A percentile compares a stretch with the other conserved stretches of the same genome.
These are phyloP conservation scores for Oryza coarctata DNA, from an alignment of 176 grass and related monocot species.

Conservation along the genomic window DNA sequence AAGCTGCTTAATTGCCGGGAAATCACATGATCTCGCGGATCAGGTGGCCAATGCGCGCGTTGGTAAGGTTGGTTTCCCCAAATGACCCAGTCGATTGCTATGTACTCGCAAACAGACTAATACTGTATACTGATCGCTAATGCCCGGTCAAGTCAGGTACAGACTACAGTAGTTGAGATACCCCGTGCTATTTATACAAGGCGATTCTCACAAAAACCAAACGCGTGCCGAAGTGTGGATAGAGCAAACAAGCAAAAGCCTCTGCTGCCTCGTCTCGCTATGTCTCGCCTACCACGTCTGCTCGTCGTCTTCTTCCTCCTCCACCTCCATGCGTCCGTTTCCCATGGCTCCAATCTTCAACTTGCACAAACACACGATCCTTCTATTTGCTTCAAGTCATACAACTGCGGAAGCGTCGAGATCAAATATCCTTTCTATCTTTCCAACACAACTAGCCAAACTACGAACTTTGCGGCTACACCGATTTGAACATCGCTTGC, in stretches of 20 bases:
- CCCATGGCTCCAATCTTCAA: background rate
- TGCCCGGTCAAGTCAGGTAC: too few species aligned
- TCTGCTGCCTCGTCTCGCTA: background rate
- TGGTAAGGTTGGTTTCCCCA: too few species aligned
- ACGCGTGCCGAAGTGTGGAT: too few species aligned
- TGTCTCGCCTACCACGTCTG: background rate
- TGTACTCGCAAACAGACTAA: too few species aligned
- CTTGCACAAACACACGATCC: background rate
- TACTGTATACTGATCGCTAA: too few species aligned
- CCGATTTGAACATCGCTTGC: constrained; percentile 35
- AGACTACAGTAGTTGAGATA: too few species aligned
- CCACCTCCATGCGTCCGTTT: background rate
- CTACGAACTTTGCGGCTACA: constrained; percentile 39
- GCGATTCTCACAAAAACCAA: too few species aligned
- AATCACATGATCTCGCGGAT: too few species aligned
- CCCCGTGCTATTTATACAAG: too few species aligned
- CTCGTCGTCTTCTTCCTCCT: background rate
- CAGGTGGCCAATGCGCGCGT: too few species aligned
- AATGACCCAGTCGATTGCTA: too few species aligned
- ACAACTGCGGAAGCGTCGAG: background rate
- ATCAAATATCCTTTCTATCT: constrained; percentile 26
- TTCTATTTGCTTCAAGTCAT: background rate
- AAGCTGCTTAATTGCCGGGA: too few species aligned
- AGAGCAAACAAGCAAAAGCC: background rate
- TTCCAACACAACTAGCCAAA: fast-evolving